Conservation (phyloP, 495 filamentous ascomycete genomes). For the Astrothelium macrocarpum region DNA sequence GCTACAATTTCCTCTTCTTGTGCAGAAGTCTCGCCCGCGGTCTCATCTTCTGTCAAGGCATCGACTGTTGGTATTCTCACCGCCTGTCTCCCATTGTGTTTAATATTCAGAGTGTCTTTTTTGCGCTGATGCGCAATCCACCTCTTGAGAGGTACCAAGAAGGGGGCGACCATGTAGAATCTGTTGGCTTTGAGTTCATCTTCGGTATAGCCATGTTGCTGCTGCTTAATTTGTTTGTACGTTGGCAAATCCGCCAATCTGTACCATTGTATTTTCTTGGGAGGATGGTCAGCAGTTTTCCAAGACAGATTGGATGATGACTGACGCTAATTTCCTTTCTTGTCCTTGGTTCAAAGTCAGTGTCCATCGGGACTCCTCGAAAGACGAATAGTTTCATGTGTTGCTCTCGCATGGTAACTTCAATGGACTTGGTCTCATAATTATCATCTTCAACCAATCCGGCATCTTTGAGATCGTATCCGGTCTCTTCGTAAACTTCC, state of each 20-base stretch:
- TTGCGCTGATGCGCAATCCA: slow-evolving; percentile 83
- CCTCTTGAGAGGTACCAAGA: slow-evolving; percentile 73
- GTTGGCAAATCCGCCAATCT: slow-evolving; percentile 78
- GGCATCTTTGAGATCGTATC: slow-evolving; percentile 66
- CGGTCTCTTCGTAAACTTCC: slow-evolving; percentile 93
- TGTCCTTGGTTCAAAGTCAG: slow-evolving; percentile 77
- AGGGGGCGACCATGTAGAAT: slow-evolving; percentile 97
- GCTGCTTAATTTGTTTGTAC: slow-evolving; percentile 52
- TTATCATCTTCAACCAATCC: slow-evolving; percentile 60
- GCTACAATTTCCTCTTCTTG: slow-evolving; percentile 5
- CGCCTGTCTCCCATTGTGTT: slow-evolving; percentile 11
- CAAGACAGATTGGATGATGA: background rate
- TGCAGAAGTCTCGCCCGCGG: slow-evolving; percentile 5
- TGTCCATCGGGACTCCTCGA: slow-evolving; percentile 73
- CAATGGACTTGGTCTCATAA: slow-evolving; percentile 64
- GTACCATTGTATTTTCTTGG: slow-evolving; percentile 79
- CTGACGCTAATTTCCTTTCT: slow-evolving; percentile 81
- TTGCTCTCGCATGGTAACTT: slow-evolving; percentile 83
- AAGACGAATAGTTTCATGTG: slow-evolving; percentile 87
- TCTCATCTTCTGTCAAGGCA: slow-evolving; percentile 20
- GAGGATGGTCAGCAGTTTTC: background rate
- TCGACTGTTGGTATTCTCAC: slow-evolving; percentile 6
- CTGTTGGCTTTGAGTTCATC: slow-evolving; percentile 63
- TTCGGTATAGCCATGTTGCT: slow-evolving; percentile 39
- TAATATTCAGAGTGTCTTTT: slow-evolving; percentile 40